phyloP scores from a whole-genome alignment of 345 rosid genomes.

The Gossypium turneri region DNA sequence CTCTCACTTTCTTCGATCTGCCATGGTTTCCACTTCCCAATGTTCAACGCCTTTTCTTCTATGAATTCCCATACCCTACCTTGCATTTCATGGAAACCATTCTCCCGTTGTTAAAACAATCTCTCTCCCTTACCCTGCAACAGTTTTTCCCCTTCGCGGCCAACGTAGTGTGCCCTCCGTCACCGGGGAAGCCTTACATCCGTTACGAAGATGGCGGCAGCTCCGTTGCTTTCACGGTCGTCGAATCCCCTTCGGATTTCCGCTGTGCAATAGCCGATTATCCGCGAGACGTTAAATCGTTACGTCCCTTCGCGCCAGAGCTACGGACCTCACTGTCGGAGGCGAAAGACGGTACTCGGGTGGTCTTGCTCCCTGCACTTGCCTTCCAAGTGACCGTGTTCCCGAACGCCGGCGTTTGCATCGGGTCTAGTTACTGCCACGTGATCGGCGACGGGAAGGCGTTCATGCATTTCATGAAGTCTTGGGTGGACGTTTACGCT shows the following conservation, averaged over 20 bases:
- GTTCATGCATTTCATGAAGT: slow-evolving; percentile 36
- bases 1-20: slow-evolving; percentile 42
- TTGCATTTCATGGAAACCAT: slow-evolving; percentile 24
- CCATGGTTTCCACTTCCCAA: slow-evolving; percentile 26
- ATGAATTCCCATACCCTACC: slow-evolving; percentile 28
- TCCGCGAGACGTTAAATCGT: slow-evolving; percentile 20
- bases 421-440: slow-evolving; percentile 28
- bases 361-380: slow-evolving; percentile 12
- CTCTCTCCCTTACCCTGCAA: slow-evolving; percentile 43
- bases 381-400: slow-evolving; percentile 35
- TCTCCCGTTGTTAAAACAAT: slow-evolving; percentile 40
- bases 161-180: slow-evolving; percentile 21
- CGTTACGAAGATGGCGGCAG: slow-evolving; percentile 27
- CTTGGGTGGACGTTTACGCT: slow-evolving; percentile 28
- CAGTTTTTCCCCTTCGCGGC: slow-evolving; percentile 45
- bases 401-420: slow-evolving; percentile 34
- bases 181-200: slow-evolving; percentile 25
- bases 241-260: slow-evolving; percentile 36
- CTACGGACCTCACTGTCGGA: slow-evolving; percentile 13
- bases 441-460: slow-evolving; percentile 38
- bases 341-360: background rate
- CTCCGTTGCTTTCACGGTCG: slow-evolving; percentile 25
- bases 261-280: slow-evolving; percentile 15
- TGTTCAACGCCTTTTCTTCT: slow-evolving; percentile 33
- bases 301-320: slow-evolving; percentile 27